Evolutionary conservation across 2,329 filamentous ascomycete species (phyloP).

Genomic region (Neocucurbitaria cava): DNA sequence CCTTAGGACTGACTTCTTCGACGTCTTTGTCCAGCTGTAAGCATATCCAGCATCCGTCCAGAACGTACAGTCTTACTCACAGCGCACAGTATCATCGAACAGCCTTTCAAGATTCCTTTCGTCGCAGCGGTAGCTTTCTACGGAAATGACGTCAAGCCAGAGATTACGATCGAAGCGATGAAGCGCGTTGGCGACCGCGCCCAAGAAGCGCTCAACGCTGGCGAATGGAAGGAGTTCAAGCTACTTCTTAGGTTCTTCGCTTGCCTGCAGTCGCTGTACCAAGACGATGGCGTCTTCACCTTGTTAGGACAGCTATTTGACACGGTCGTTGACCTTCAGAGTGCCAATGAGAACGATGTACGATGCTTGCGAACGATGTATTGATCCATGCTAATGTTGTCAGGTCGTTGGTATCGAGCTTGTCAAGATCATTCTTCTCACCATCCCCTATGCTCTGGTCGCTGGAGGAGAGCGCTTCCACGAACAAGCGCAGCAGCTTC

Average conservation of each 20-base stretch:
- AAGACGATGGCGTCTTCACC: conserved; percentile 84
- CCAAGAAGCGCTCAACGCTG: conserved; percentile 72
- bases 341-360: conserved; percentile 90
- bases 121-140: conserved; percentile 83
- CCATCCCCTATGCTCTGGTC: conserved; percentile 82
- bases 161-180: conserved; percentile 76
- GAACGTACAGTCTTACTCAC: conserved; percentile 14
- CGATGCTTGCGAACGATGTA: conserved; percentile 46
- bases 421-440: conserved; percentile 94
- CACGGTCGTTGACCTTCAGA: conserved; percentile 91
- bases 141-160: conserved; percentile 77
- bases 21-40: conserved; percentile 76
- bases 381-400: conserved; percentile 13
- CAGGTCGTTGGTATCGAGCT: conserved; percentile 76
- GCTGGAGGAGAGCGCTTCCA: conserved; percentile 53
- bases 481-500: conserved; percentile 75
- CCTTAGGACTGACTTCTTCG: conserved; percentile 74
- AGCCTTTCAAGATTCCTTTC: conserved; percentile 98
- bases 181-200: conserved; percentile 65
- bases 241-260: conserved; percentile 86
- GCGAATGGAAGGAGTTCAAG: conserved; percentile 91
- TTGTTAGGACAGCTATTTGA: conserved; percentile 89
- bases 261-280: conserved; percentile 80
- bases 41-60: conserved; percentile 23
- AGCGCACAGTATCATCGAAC: conserved; percentile 70